phyloP scores from a whole-genome alignment of 257 asterid genomes.

The Linaria vulgaris region DNA sequence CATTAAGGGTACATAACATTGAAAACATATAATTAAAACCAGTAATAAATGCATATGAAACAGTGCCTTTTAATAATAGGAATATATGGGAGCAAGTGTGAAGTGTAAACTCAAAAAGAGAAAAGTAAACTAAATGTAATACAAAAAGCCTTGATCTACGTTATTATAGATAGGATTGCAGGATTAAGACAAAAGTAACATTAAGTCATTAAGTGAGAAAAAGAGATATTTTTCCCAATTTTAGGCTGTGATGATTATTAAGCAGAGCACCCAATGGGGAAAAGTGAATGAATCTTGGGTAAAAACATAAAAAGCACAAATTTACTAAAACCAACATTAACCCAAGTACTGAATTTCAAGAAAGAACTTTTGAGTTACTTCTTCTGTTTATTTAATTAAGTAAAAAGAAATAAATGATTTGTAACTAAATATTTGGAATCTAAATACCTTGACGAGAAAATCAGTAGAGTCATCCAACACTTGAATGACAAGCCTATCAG shows the following conservation, averaged over 20 bases:
- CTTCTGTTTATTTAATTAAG: neutral
- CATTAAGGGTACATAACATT: neutral
- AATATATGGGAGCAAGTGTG: neutral
- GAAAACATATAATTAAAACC: neutral
- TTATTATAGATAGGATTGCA: neutral
- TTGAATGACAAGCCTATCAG: slow-evolving; percentile 63
- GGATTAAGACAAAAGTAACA: slow-evolving; percentile 18
- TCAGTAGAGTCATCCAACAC: slow-evolving; percentile 72
- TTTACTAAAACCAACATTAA: neutral
- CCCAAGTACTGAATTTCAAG: neutral
- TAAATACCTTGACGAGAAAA: slow-evolving; percentile 43
- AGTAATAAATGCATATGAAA: neutral
- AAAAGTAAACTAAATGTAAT: neutral
- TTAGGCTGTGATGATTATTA: no score
- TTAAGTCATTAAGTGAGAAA: slow-evolving; percentile 7
- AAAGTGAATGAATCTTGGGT: no score
- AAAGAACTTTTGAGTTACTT: neutral
- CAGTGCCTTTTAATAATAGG: neutral
- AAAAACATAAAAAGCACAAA: neutral
- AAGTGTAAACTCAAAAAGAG: neutral
- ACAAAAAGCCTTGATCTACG: slow-evolving; percentile 20
- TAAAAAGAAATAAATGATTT: neutral
- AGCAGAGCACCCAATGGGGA: no score
- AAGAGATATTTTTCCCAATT: neutral
- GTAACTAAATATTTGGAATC: no score